phyloP scores from a whole-genome alignment of 108 stramenopile genomes.

The Parietichytrium sp. region DNA sequence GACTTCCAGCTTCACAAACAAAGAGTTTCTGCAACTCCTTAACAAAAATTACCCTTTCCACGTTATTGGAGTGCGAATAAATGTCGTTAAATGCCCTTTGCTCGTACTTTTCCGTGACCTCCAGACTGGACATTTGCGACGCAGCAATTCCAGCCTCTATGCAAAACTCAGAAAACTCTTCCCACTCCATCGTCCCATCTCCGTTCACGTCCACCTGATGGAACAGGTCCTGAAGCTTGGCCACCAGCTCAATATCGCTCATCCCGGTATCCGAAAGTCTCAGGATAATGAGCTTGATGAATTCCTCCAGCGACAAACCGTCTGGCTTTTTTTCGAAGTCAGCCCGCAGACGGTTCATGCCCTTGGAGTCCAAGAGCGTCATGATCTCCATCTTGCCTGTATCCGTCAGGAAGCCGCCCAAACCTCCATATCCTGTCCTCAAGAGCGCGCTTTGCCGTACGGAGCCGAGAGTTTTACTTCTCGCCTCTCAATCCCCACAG shows the following conservation, averaged over 20 bases:
- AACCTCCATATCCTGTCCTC: too few relatives aligned
- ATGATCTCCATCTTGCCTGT: constrained; percentile 36
- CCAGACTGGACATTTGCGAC: constrained; percentile 3
- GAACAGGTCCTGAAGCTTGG: constrained; percentile 41
- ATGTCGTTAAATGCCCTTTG: not conserved
- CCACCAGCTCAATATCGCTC: constrained; percentile 27
- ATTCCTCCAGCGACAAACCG: constrained; percentile 27
- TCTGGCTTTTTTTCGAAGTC: constrained; percentile 15
- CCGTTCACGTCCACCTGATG: constrained; percentile 48
- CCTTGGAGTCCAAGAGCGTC: constrained; percentile 15
- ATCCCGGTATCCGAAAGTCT: constrained; percentile 2
- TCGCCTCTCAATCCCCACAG: too few relatives aligned
- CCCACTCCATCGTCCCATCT: constrained; percentile 45
- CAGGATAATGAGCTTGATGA: not conserved
- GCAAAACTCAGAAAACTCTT: constrained; percentile 42
- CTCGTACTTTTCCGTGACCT: constrained; percentile 20
- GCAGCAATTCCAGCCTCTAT: constrained; percentile 17
- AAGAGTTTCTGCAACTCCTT: not conserved
- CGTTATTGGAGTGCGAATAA: not conserved
- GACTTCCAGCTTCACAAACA: constrained; percentile 11
- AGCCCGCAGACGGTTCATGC: not conserved
- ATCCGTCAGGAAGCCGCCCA: too few relatives aligned
- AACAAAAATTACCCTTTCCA: not conserved
- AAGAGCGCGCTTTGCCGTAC: too few relatives aligned
- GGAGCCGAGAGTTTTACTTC: too few relatives aligned